These are phyloP conservation scores for Candida wancherniae DNA, from an alignment of 805 yeast genomes.

Conservation along the genomic window DNA sequence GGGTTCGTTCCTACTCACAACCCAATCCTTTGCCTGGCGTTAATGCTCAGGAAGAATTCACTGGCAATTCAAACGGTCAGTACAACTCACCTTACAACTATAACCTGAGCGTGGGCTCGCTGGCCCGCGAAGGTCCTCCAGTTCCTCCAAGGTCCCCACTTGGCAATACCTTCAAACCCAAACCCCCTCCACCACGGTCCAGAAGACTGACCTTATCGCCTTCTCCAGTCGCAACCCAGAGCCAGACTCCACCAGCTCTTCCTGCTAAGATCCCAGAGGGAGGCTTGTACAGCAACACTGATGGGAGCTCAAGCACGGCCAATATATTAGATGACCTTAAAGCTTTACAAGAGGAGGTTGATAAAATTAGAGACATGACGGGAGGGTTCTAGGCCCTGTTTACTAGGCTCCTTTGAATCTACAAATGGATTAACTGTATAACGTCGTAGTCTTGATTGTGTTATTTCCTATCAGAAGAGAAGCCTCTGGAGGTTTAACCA, in stretches of 20 bases:
- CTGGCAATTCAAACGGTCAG: no score
- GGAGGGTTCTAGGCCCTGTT: constrained; percentile 34
- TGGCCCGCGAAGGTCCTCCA: no score
- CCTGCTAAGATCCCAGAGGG: constrained; percentile 20
- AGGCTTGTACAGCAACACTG: constrained; percentile 11
- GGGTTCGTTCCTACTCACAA: constrained; percentile 31
- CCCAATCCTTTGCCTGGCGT: constrained; percentile 23
- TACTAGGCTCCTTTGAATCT: background rate
- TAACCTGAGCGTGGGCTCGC: no score
- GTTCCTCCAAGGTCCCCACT: constrained; percentile 26
- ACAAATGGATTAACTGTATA: constrained; percentile 1
- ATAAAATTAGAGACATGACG: constrained; percentile 45
- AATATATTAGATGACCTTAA: constrained; percentile 61
- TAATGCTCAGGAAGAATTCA: no score
- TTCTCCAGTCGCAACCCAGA: constrained; percentile 3
- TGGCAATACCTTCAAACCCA: constrained; percentile 4
- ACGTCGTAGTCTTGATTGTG: no score
- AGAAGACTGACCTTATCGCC: constrained; percentile 25
- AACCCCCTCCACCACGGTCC: constrained; percentile 41
- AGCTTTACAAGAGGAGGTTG: constrained; percentile 68
- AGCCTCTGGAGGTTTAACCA: no score
- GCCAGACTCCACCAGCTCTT: constrained; percentile 12
- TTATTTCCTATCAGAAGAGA: no score
- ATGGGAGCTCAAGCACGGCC: constrained; percentile 29
- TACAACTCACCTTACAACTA: no score